Evolutionary conservation across 202 grass and related monocot genomes (phyloP).

Genomic region (Saccharum hybrid): DNA sequence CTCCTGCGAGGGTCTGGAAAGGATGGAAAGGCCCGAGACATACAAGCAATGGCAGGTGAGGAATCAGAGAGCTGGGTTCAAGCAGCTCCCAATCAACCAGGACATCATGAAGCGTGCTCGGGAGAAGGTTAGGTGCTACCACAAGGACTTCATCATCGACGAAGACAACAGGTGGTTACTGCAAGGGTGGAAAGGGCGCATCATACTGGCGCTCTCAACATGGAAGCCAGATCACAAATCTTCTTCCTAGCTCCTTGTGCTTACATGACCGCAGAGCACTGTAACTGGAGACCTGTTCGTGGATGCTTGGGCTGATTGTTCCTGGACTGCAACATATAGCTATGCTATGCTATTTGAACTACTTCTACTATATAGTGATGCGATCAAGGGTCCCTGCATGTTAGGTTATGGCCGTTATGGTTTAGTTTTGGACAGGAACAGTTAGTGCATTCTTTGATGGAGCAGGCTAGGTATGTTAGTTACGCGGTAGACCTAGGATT

Average conservation of each 20-base stretch:
- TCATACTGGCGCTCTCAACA: slow-evolving; percentile 71
- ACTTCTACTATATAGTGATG: neutral
- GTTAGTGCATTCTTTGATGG: slow-evolving; percentile 38
- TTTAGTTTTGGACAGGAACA: slow-evolving; percentile 43
- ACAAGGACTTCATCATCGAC: slow-evolving; percentile 85
- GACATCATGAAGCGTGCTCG: slow-evolving; percentile 73
- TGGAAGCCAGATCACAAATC: slow-evolving; percentile 68
- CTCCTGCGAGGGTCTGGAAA: slow-evolving; percentile 87
- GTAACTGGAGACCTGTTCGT: slow-evolving; percentile 52
- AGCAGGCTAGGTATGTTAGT: slow-evolving; percentile 42
- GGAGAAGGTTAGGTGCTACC: slow-evolving; percentile 75
- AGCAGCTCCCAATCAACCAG: slow-evolving; percentile 67
- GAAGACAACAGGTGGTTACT: slow-evolving; percentile 83
- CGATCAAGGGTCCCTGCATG: neutral
- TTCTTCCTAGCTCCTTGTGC: slow-evolving; percentile 37
- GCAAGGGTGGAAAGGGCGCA: slow-evolving; percentile 95
- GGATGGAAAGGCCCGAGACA: slow-evolving; percentile 91
- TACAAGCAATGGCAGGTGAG: slow-evolving; percentile 93
- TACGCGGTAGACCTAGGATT: slow-evolving; percentile 38
- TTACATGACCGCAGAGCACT: neutral
- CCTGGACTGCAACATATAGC: slow-evolving; percentile 23
- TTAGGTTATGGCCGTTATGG: slow-evolving; percentile 4
- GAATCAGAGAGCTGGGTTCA: slow-evolving; percentile 78
- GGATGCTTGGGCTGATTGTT: slow-evolving; percentile 46
- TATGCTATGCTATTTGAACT: slow-evolving; percentile 36